Conservation (phyloP, 1,284 basidiomycete genomes). For the Irpex sp. region DNA sequence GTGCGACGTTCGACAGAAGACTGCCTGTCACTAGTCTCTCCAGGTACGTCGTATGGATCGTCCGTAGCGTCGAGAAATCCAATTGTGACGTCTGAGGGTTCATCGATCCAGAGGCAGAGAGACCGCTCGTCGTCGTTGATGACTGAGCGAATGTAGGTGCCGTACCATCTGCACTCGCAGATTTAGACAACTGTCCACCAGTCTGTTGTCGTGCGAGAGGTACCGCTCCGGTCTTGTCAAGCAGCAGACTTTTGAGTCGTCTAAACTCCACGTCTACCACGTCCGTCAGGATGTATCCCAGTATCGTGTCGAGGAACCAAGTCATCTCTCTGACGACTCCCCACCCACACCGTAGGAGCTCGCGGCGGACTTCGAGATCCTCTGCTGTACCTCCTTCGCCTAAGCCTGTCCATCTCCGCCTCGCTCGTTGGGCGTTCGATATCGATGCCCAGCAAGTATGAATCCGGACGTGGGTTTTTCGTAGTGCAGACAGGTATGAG, state of each 20-base stretch:
- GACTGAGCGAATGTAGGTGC: constrained; percentile 14
- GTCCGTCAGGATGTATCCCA: constrained; percentile 86
- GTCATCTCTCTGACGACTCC: constrained; percentile 83
- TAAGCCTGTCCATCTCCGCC: constrained; percentile 81
- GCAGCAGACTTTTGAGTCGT: constrained; percentile 57
- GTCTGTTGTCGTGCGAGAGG: constrained; percentile 20
- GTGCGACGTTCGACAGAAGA: constrained; percentile 64
- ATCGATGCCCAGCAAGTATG: constrained; percentile 81
- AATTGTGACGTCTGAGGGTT: constrained; percentile 34
- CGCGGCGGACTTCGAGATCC: constrained; percentile 60
- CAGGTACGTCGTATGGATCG: constrained; percentile 78
- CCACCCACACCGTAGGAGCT: constrained; percentile 78
- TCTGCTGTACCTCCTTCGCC: constrained; percentile 80
- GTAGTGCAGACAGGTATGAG: constrained; percentile 78
- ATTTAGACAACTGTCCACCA: constrained; percentile 10
- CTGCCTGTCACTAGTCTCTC: constrained; percentile 79
- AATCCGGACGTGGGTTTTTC: constrained; percentile 78
- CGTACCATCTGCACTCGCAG: background rate
- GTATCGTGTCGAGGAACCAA: constrained; percentile 84
- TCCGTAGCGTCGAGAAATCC: constrained; percentile 83
- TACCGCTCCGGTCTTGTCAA: constrained; percentile 14
- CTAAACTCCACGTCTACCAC: constrained; percentile 85
- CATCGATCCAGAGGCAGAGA: constrained; percentile 6
- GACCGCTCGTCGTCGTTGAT: constrained; percentile 19
- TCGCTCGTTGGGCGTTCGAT: constrained; percentile 77